Conservation (phyloP, 2,329 filamentous ascomycete species). For the Neoscytalidium dimidiatum region DNA sequence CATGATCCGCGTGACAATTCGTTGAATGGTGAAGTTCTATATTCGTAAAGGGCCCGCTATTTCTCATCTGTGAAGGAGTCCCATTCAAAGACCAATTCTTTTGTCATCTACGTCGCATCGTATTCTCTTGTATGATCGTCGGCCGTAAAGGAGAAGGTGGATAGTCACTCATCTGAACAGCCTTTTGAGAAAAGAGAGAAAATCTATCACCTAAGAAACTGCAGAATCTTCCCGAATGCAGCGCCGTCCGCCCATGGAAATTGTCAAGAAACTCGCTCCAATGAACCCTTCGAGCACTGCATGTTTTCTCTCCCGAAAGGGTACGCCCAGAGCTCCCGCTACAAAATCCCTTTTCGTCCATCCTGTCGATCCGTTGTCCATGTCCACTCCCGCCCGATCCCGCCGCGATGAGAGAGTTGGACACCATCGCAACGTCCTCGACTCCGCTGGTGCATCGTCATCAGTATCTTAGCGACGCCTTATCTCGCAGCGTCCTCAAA, state of each 20-base stretch:
- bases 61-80: not conserved
- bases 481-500: constrained; percentile 40
- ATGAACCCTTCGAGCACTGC: constrained; percentile 19
- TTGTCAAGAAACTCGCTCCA: constrained; percentile 13
- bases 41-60: not conserved
- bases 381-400: constrained; percentile 4
- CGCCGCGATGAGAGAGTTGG: not conserved
- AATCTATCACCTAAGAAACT: constrained; percentile 20
- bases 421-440: not conserved
- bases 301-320: constrained; percentile 17
- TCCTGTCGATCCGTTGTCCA: constrained; percentile 5
- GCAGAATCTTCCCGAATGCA: constrained; percentile 20
- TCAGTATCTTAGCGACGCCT: not conserved
- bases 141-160: not conserved
- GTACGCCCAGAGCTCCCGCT: constrained; percentile 18
- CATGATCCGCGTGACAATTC: not conserved
- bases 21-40: not conserved
- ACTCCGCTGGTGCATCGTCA: constrained; percentile 5
- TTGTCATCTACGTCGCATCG: not conserved
- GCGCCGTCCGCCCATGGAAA: constrained; percentile 19
- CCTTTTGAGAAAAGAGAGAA: constrained; percentile 9
- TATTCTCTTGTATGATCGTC: constrained; percentile 1
- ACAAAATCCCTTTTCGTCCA: constrained; percentile 15
- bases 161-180: constrained; percentile 12
- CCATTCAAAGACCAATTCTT: not conserved